These are phyloP conservation scores for Anethum foeniculum DNA, from an alignment of 140 eudicot species.

Conservation along the genomic window DNA sequence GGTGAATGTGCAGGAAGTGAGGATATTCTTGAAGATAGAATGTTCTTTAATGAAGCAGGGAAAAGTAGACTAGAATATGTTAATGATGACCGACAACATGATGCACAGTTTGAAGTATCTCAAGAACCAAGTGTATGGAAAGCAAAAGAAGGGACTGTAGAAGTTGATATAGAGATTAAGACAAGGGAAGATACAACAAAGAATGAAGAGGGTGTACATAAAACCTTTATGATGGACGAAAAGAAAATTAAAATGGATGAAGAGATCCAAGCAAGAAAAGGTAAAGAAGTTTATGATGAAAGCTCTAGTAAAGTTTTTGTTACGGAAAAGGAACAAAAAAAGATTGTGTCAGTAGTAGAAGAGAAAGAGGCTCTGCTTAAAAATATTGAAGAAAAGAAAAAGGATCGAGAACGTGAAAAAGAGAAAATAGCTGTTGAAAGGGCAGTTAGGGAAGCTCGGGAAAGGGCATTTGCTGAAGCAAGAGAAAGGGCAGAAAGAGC, in stretches of 20 bases:
- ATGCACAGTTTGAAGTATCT: constrained; percentile 18
- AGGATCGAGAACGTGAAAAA: constrained; percentile 61
- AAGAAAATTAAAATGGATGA: constrained; percentile 12
- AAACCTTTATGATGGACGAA: constrained; percentile 7
- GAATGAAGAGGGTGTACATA: constrained; percentile 18
- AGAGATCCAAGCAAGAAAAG: constrained; percentile 14
- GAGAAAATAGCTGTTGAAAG: constrained; percentile 79
- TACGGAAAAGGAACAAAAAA: constrained; percentile 24
- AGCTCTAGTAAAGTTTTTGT: constrained; percentile 8
- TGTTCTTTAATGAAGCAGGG: constrained; percentile 12
- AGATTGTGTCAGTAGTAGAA: constrained; percentile 18
- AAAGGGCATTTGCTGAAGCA: constrained; percentile 80
- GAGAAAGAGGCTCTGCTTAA: constrained; percentile 25
- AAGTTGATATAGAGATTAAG: constrained; percentile 20
- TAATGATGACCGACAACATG: constrained; percentile 24
- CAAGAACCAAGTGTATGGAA: constrained; percentile 20
- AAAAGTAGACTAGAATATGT: constrained; percentile 16
- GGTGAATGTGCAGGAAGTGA: constrained; percentile 26
- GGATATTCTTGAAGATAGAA: constrained; percentile 18
- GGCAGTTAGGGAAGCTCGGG: constrained; percentile 96
- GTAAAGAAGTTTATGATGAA: constrained; percentile 16
- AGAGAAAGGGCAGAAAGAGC: constrained; percentile 79
- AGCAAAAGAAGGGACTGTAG: constrained; percentile 20
- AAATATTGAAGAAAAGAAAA: constrained; percentile 41
- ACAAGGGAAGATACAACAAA: constrained; percentile 11